Evolutionary conservation across 2,329 filamentous ascomycete genomes (phyloP).

Genomic region (Penicillium sp.): DNA sequence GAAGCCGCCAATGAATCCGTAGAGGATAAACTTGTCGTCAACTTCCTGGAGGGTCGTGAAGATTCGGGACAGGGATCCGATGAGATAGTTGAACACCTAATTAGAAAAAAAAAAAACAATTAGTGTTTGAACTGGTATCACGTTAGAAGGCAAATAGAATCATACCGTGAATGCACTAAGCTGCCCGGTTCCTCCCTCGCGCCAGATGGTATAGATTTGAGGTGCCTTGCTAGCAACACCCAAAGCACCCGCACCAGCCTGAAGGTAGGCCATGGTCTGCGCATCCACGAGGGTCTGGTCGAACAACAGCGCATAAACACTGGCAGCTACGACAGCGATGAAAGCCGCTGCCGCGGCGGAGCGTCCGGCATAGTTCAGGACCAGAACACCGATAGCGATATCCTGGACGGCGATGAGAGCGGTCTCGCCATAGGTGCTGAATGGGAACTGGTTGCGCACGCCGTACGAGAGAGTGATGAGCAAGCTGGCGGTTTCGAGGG

Average conservation of each 20-base stretch:
- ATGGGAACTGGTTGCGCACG: slow-evolving; percentile 83
- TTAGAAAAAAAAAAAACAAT: not conserved
- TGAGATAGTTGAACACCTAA: slow-evolving; percentile 96
- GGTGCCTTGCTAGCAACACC: slow-evolving; percentile 89
- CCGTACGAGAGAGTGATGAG: slow-evolving; percentile 92
- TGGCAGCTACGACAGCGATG: slow-evolving; percentile 70
- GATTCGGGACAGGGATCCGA: slow-evolving; percentile 87
- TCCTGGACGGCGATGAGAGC: slow-evolving; percentile 91
- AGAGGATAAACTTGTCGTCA: slow-evolving; percentile 92
- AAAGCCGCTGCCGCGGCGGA: slow-evolving; percentile 69
- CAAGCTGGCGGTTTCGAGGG: slow-evolving; percentile 85
- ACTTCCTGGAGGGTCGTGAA: slow-evolving; percentile 98
- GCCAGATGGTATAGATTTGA: slow-evolving; percentile 84
- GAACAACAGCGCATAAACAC: slow-evolving; percentile 68
- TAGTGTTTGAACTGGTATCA: not conserved
- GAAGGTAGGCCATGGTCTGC: slow-evolving; percentile 68
- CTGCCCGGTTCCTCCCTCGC: slow-evolving; percentile 86
- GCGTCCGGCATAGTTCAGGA: slow-evolving; percentile 77
- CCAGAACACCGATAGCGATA: slow-evolving; percentile 79
- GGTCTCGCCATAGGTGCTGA: slow-evolving; percentile 95
- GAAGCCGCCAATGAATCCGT: slow-evolving; percentile 90
- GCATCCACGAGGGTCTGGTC: slow-evolving; percentile 61
- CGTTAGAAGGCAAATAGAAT: slow-evolving; percentile 20
- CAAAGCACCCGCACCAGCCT: slow-evolving; percentile 78
- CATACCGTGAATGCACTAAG: slow-evolving; percentile 92